Conservation (phyloP, 2,329 filamentous ascomycete species). For the Colletotrichum coccodes region DNA sequence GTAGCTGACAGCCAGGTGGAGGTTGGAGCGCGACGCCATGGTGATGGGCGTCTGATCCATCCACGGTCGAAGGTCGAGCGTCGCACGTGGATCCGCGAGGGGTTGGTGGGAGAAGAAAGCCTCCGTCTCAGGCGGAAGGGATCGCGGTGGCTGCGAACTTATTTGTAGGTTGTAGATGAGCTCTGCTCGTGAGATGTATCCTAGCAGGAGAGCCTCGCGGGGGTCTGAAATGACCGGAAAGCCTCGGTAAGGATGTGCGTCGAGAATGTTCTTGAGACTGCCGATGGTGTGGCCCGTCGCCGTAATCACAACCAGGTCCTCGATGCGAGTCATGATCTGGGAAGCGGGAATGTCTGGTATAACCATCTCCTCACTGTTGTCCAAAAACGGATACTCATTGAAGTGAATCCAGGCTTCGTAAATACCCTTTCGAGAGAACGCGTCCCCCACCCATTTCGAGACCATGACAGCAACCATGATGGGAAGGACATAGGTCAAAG, state of each 20-base stretch:
- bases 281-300: slow-evolving; percentile 89
- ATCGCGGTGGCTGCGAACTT: slow-evolving; percentile 65
- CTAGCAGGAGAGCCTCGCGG: slow-evolving; percentile 81
- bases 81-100: slow-evolving; percentile 79
- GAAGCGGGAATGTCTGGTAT: slow-evolving; percentile 88
- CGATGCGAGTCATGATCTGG: slow-evolving; percentile 91
- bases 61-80: slow-evolving; percentile 92
- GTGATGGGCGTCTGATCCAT: slow-evolving; percentile 99
- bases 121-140: slow-evolving; percentile 76
- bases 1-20: slow-evolving; percentile 90
- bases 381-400: slow-evolving; percentile 94
- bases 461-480: slow-evolving; percentile 99
- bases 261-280: slow-evolving; percentile 76
- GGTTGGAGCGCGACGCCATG: slow-evolving; percentile 77
- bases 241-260: slow-evolving; percentile 82
- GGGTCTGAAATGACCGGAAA: slow-evolving; percentile 90
- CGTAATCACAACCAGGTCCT: slow-evolving; percentile 89
- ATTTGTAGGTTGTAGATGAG: slow-evolving; percentile 82
- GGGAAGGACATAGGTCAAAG: slow-evolving; percentile 93
- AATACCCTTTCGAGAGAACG: slow-evolving; percentile 90
- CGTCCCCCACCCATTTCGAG: slow-evolving; percentile 97
- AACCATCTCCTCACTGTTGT: slow-evolving; percentile 81
- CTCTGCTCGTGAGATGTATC: slow-evolving; percentile 94
- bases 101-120: slow-evolving; percentile 87
- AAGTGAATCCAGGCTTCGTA: slow-evolving; percentile 99